A percentile compares a stretch with the other conserved stretches of the same genome.
phyloP scores from a whole-genome alignment of 2,329 filamentous ascomycete species.

The Cadophora gregata region DNA sequence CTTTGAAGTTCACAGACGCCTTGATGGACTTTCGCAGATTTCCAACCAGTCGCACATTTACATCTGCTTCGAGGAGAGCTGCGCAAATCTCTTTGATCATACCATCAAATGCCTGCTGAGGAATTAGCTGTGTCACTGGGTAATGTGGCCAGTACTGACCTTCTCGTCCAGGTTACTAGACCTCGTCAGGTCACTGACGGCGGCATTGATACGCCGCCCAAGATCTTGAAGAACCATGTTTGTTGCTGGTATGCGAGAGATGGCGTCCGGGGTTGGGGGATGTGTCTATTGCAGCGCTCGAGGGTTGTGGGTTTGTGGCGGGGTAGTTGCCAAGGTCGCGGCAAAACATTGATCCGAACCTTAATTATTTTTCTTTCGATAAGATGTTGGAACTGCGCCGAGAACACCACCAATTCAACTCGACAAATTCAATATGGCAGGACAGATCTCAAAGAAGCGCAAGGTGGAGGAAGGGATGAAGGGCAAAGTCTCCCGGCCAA shows the following conservation, averaged over 20 bases:
- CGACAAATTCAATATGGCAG: constrained; percentile 39
- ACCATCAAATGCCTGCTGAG: constrained; percentile 80
- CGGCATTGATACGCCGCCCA: constrained; percentile 96
- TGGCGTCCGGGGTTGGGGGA: constrained; percentile 4
- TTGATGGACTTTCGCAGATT: constrained; percentile 93
- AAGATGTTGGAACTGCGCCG: constrained; percentile 6
- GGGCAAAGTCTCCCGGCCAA: constrained; percentile 52
- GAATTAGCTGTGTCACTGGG: constrained; percentile 45
- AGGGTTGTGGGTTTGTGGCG: constrained; percentile 29
- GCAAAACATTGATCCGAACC: constrained; percentile 21
- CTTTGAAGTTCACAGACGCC: constrained; percentile 89
- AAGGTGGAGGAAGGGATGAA: constrained; percentile 64
- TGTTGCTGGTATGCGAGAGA: constrained; percentile 30
- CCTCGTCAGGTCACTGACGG: constrained; percentile 89
- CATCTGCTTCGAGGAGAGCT: constrained; percentile 93
- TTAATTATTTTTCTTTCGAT: constrained; percentile 30
- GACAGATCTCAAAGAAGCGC: constrained; percentile 54
- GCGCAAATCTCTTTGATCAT: constrained; percentile 99
- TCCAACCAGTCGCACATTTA: constrained; percentile 93
- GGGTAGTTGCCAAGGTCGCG: constrained; percentile 25
- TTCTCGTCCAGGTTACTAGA: constrained; percentile 96
- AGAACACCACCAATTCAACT: background rate
- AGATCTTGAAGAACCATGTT: constrained; percentile 99
- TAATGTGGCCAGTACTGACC: constrained; percentile 54
- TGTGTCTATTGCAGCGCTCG: background rate